phyloP scores from a whole-genome alignment of 495 filamentous ascomycete species.

The Penicillium manginii region DNA sequence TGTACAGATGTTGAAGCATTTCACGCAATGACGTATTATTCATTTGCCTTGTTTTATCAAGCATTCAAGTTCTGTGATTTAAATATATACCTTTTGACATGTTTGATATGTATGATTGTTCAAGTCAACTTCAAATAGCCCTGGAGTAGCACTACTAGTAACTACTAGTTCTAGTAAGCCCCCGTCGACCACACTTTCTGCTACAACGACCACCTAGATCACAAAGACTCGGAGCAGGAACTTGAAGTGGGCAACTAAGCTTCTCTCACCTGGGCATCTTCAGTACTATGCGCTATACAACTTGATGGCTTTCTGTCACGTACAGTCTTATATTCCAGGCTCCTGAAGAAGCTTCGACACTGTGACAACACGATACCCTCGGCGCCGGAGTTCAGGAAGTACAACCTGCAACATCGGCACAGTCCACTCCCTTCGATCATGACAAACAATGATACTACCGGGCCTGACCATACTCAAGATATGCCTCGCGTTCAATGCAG shows the following conservation, averaged over 20 bases:
- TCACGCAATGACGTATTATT: slow-evolving; percentile 2
- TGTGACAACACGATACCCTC: slow-evolving; percentile 70
- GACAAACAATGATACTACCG: slow-evolving; percentile 79
- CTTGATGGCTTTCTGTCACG: too few species aligned
- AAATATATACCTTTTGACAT: not conserved
- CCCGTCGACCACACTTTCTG: too few species aligned
- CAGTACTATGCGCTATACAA: too few species aligned
- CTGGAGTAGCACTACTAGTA: too few species aligned
- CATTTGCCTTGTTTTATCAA: too few species aligned
- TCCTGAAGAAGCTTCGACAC: slow-evolving; percentile 64
- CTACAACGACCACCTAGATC: too few species aligned
- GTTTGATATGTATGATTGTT: too few species aligned
- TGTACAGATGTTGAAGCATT: slow-evolving; percentile 26
- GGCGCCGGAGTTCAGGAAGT: slow-evolving; percentile 66
- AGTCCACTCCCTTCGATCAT: slow-evolving; percentile 81
- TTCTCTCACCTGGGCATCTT: too few species aligned
- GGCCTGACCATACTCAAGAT: slow-evolving; percentile 75
- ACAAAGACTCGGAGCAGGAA: too few species aligned
- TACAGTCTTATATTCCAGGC: not conserved
- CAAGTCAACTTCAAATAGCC: too few species aligned
- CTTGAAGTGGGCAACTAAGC: too few species aligned
- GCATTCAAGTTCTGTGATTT: not conserved
- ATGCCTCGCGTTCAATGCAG: slow-evolving; percentile 74
- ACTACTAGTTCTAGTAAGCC: too few species aligned
- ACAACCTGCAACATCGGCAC: slow-evolving; percentile 72